Conservation (phyloP, 2,329 filamentous ascomycete genomes). For the Hymenoscyphus occultus region DNA sequence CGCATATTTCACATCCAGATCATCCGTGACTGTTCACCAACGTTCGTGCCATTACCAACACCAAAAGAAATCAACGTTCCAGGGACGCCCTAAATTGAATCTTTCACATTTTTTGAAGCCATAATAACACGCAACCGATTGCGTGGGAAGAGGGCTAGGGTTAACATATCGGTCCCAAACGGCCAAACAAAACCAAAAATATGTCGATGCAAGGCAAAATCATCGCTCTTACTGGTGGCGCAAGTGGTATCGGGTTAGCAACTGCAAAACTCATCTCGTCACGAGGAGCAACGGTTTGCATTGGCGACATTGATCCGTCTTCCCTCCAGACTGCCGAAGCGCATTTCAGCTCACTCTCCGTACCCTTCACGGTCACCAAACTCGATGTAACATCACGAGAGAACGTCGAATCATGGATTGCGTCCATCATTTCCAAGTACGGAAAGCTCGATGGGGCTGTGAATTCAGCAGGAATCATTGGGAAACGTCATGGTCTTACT, state of each 20-base stretch:
- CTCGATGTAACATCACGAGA: slow-evolving; percentile 36
- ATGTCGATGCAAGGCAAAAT: slow-evolving; percentile 44
- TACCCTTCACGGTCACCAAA: slow-evolving; percentile 27
- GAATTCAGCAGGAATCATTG: slow-evolving; percentile 48
- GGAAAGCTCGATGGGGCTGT: slow-evolving; percentile 45
- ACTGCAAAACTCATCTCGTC: slow-evolving; percentile 52
- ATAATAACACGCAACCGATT: too few relatives aligned
- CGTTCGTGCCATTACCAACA: too few relatives aligned
- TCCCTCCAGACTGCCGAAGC: slow-evolving; percentile 32
- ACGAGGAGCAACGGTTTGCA: slow-evolving; percentile 30
- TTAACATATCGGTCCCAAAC: too few relatives aligned
- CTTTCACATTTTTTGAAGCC: too few relatives aligned
- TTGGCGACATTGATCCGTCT: slow-evolving; percentile 23
- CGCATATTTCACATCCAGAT: too few relatives aligned
- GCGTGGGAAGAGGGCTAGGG: too few relatives aligned
- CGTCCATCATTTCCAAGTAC: slow-evolving; percentile 36
- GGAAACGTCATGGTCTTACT: slow-evolving; percentile 35
- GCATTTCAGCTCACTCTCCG: slow-evolving; percentile 34
- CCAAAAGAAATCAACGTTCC: too few relatives aligned
- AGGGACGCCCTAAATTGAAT: too few relatives aligned
- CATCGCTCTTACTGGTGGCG: slow-evolving; percentile 76
- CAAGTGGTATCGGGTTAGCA: slow-evolving; percentile 72
- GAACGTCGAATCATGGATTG: slow-evolving; percentile 40
- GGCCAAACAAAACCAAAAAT: slow-evolving; percentile 7
- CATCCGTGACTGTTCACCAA: too few relatives aligned